Percentiles rank a stretch among this genome's conserved stretches.
Conservation (phyloP, 176 grass and related monocot genomes). For the Hordeum marinum region DNA sequence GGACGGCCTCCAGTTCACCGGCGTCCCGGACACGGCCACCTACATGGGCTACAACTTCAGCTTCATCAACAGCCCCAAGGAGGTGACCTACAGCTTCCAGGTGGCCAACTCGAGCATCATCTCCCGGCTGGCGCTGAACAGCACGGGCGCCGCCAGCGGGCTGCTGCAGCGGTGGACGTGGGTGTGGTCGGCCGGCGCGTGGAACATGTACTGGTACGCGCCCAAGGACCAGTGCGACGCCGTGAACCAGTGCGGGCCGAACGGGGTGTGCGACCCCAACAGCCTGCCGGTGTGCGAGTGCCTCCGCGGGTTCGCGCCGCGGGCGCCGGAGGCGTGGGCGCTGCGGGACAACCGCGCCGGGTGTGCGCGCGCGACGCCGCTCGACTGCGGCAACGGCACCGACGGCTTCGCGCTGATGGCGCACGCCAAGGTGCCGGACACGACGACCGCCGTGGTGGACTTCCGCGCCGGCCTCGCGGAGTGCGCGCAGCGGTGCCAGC, state of each 20-base stretch:
- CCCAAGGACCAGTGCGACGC: slow-evolving; percentile 63
- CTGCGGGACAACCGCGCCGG: slow-evolving; percentile 23
- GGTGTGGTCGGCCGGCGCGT: background rate
- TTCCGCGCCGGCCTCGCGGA: background rate
- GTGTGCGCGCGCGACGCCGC: slow-evolving; percentile 33
- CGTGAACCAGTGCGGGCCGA: slow-evolving; percentile 28
- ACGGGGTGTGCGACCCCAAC: slow-evolving; percentile 40
- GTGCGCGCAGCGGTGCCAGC: slow-evolving; percentile 42
- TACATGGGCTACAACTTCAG: slow-evolving; percentile 36
- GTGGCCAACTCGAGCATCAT: slow-evolving; percentile 23
- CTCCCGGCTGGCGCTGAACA: slow-evolving; percentile 31
- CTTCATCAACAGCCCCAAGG: slow-evolving; percentile 32
- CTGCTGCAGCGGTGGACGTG: slow-evolving; percentile 49
- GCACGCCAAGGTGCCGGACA: slow-evolving; percentile 55
- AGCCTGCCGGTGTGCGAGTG: slow-evolving; percentile 31
- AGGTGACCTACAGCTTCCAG: slow-evolving; percentile 52
- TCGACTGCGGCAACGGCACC: slow-evolving; percentile 41
- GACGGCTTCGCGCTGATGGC: slow-evolving; percentile 41
- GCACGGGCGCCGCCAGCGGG: slow-evolving; percentile 5
- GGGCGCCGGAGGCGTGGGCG: slow-evolving; percentile 33
- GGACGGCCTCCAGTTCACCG: slow-evolving; percentile 59
- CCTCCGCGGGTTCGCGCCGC: slow-evolving; percentile 43
- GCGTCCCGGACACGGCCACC: slow-evolving; percentile 40
- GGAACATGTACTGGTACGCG: slow-evolving; percentile 59
- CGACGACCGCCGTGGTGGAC: slow-evolving; percentile 26